phyloP scores from a whole-genome alignment of 129 eudicot genomes.

The Heracleum sosnowskyi region DNA sequence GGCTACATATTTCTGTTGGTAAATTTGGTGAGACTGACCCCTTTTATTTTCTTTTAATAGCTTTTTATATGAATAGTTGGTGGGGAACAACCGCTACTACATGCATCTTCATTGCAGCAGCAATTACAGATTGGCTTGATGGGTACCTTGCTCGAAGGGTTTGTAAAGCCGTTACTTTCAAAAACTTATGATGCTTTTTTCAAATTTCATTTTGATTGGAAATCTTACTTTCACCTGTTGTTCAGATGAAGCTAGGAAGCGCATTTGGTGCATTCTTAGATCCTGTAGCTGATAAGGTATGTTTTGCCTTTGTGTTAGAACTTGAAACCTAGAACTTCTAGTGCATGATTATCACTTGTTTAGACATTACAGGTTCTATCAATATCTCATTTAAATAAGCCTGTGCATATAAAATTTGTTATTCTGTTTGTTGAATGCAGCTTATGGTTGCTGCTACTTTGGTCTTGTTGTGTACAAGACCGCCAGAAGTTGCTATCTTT shows the following conservation, averaged over 20 bases:
- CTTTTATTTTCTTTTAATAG: slow-evolving; percentile 27
- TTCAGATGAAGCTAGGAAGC: slow-evolving; percentile 84
- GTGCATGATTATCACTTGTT: background rate
- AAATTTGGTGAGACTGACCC: slow-evolving; percentile 25
- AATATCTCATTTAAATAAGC: background rate
- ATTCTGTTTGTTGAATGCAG: slow-evolving; percentile 34
- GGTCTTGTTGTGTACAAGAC: slow-evolving; percentile 84
- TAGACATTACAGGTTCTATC: background rate
- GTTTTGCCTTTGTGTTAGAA: slow-evolving; percentile 4
- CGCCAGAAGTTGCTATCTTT: slow-evolving; percentile 67
- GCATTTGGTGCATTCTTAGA: slow-evolving; percentile 97
- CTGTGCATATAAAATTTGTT: background rate
- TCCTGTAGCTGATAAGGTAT: slow-evolving; percentile 98
- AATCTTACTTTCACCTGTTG: background rate
- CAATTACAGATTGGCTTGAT: slow-evolving; percentile 99
- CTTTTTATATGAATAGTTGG: slow-evolving; percentile 73
- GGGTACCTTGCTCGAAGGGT: slow-evolving; percentile 96
- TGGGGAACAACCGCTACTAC: slow-evolving; percentile 88
- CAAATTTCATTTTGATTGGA: background rate
- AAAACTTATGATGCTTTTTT: background rate
- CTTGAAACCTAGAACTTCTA: background rate
- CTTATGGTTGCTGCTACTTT: slow-evolving; percentile 98
- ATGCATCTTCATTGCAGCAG: slow-evolving; percentile 70
- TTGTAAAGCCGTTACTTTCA: slow-evolving; percentile 8
- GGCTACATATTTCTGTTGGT: background rate